These are phyloP conservation scores for Ciborinia camelliae DNA, from an alignment of 2,329 filamentous ascomycete species.

Conservation along the genomic window DNA sequence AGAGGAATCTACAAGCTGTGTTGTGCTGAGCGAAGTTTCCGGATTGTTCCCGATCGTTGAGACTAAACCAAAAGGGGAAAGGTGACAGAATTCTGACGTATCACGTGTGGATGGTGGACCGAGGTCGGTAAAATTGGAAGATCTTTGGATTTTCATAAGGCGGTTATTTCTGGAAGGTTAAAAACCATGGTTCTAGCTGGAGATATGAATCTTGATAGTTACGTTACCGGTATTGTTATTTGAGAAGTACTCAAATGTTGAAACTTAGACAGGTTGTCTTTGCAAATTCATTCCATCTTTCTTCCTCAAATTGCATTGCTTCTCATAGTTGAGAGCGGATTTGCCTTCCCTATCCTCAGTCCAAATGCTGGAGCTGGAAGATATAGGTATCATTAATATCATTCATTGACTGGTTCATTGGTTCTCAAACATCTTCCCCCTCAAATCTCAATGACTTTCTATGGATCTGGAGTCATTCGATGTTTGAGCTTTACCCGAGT, in stretches of 20 bases:
- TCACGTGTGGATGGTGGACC: slow-evolving; percentile 2
- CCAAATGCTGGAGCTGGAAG: neutral
- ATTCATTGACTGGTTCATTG: too few species aligned
- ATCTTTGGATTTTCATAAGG: neutral
- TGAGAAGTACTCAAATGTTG: neutral
- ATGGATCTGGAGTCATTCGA: neutral
- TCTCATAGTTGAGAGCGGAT: neutral
- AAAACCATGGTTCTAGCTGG: too few species aligned
- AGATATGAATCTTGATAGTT: neutral
- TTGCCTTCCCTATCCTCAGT: neutral
- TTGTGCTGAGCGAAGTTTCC: slow-evolving; percentile 8
- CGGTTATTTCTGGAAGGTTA: too few species aligned
- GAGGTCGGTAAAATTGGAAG: slow-evolving; percentile 1
- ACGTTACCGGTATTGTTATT: too few species aligned
- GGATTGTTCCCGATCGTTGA: slow-evolving; percentile 1
- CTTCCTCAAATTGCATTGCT: neutral
- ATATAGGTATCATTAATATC: neutral
- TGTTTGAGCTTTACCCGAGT: neutral
- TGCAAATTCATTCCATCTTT: neutral
- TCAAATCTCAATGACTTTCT: neutral
- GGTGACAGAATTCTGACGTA: neutral
- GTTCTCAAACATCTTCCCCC: neutral
- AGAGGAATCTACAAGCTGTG: slow-evolving; percentile 11
- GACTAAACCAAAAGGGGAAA: neutral
- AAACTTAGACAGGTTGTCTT: neutral